Conservation (phyloP, 1,284 basidiomycete species). For the Fomes fomentarius region DNA sequence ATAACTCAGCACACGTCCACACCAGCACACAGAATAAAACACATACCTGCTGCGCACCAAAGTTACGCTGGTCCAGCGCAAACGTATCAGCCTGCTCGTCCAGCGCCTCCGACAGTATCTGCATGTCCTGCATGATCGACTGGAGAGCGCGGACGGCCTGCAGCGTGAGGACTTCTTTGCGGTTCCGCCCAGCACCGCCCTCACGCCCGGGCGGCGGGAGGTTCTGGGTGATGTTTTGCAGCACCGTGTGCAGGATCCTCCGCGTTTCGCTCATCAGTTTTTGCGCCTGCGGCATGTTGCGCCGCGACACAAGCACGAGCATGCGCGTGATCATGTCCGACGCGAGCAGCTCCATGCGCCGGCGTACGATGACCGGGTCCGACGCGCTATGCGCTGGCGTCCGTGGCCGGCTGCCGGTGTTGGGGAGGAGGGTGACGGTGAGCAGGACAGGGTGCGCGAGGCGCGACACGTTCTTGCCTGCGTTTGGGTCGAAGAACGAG, state of each 20-base stretch:
- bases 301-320: constrained; percentile 84
- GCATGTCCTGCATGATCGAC: constrained; percentile 83
- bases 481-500: constrained; percentile 88
- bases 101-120: constrained; percentile 81
- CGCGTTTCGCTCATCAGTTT: constrained; percentile 89
- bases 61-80: constrained; percentile 88
- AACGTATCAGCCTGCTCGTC: constrained; percentile 91
- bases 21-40: not conserved
- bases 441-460: constrained; percentile 88
- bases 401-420: constrained; percentile 39
- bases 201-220: constrained; percentile 52
- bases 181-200: constrained; percentile 57
- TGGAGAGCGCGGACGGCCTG: constrained; percentile 78
- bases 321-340: constrained; percentile 95
- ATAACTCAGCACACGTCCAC: constrained; percentile 11
- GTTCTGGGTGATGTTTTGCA: constrained; percentile 77
- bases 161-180: constrained; percentile 75
- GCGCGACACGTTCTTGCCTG: constrained; percentile 79
- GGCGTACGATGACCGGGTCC: constrained; percentile 86
- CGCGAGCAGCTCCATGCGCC: constrained; percentile 91
- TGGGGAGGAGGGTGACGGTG: constrained; percentile 84
- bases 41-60: constrained; percentile 89
- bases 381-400: constrained; percentile 55
- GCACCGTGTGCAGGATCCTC: constrained; percentile 81
- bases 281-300: constrained; percentile 86